These are phyloP conservation scores for Aurinia saxatilis DNA, from an alignment of 345 rosid species.

Conservation along the genomic window DNA sequence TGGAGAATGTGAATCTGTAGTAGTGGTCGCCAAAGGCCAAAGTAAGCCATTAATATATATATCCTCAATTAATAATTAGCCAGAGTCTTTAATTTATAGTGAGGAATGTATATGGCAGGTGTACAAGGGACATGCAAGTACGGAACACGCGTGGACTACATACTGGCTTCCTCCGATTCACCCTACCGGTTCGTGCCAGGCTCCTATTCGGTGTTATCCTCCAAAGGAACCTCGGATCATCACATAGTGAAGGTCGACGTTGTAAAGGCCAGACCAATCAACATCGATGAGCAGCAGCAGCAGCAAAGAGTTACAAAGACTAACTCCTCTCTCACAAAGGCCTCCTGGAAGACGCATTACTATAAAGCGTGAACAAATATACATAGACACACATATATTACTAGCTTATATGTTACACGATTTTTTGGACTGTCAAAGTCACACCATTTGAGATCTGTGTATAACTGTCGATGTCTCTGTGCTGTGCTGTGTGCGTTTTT, in stretches of 20 bases:
- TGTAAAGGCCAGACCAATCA: constrained; percentile 31
- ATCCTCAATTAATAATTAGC: no score
- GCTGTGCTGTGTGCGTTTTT: background rate
- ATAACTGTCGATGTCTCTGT: constrained; percentile 1
- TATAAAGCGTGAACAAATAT: constrained; percentile 18
- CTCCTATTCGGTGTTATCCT: constrained; percentile 79
- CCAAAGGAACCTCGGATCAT: constrained; percentile 96
- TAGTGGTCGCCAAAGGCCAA: constrained; percentile 92
- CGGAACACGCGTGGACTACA: constrained; percentile 87
- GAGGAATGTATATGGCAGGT: constrained; percentile 39
- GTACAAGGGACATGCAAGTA: constrained; percentile 98
- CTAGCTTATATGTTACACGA: background rate
- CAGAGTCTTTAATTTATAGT: background rate
- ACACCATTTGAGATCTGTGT: constrained; percentile 10
- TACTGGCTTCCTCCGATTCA: constrained; percentile 70
- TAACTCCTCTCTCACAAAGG: constrained; percentile 36
- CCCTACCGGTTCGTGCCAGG: constrained; percentile 76
- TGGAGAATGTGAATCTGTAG: constrained; percentile 89
- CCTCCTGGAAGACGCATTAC: constrained; percentile 52
- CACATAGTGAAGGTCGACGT: constrained; percentile 89
- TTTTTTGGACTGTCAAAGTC: constrained; percentile 1
- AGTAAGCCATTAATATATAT: no score
- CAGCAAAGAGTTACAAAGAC: constrained; percentile 46
- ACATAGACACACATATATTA: background rate
- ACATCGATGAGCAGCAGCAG: constrained; percentile 24